Conservation (phyloP, 345 rosid genomes). For the Citrus hindsii region DNA sequence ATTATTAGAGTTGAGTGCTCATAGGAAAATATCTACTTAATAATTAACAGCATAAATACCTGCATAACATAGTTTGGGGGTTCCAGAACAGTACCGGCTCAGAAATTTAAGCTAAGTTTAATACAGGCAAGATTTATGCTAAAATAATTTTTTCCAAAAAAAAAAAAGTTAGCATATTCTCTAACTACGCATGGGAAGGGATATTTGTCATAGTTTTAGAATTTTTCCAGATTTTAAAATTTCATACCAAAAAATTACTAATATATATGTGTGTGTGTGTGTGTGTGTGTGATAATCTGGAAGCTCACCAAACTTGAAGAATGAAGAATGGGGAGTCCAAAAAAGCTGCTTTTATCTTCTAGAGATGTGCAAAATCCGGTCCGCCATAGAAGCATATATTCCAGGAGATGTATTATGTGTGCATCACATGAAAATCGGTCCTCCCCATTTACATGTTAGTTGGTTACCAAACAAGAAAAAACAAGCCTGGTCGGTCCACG, state of each 20-base stretch:
- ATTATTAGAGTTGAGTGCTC: no score
- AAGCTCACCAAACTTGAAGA: neutral
- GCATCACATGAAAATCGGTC: neutral
- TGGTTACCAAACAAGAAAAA: neutral
- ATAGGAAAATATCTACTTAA: no score
- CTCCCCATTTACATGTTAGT: neutral
- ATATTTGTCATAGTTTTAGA: no score
- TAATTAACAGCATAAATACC: no score
- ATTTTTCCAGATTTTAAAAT: no score
- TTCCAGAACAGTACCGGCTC: no score
- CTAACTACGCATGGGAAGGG: neutral
- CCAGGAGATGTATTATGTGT: neutral
- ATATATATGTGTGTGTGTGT: no score
- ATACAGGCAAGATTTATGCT: no score
- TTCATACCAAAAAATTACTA: no score
- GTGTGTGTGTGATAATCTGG: neutral
- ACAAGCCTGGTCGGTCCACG: neutral
- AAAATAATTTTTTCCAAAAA: no score
- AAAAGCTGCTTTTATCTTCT: neutral
- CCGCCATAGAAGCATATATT: neutral
- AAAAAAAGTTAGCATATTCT: neutral
- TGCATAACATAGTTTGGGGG: no score
- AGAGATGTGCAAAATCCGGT: neutral
- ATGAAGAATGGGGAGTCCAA: neutral
- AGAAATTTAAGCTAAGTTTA: no score